phyloP scores from a whole-genome alignment of 31 red algal species.

The Pterothamnion heteromorphum region DNA sequence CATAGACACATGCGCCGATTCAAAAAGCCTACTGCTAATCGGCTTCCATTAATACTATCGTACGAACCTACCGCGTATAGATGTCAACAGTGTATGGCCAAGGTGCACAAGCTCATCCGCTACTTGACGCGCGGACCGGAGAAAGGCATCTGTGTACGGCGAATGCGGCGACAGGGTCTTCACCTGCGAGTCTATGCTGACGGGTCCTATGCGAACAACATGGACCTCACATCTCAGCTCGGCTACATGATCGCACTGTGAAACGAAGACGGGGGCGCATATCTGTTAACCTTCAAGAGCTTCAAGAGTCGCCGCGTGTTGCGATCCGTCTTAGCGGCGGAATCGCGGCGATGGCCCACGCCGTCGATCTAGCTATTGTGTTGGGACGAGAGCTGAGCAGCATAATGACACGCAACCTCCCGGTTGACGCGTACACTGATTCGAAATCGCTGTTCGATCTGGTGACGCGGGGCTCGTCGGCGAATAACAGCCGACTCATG shows the following conservation, averaged over 20 bases:
- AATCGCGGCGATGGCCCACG: conserved; percentile 47
- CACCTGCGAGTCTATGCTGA: conserved; percentile 47
- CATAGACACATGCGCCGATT: too few relatives aligned
- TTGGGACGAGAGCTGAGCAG: background rate
- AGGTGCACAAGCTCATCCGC: background rate
- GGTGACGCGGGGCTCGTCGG: background rate
- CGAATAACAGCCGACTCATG: background rate
- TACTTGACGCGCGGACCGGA: background rate
- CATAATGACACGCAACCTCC: background rate
- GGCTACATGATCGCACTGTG: conserved; percentile 40
- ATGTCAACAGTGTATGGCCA: too few relatives aligned
- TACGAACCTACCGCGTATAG: too few relatives aligned
- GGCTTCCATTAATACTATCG: too few relatives aligned
- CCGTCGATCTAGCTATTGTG: background rate
- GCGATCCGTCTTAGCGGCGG: conserved; percentile 47
- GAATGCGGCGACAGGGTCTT: background rate
- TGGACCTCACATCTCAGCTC: conserved; percentile 49
- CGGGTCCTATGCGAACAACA: conserved; percentile 38
- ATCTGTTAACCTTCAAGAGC: conserved; percentile 33
- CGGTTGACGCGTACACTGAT: background rate
- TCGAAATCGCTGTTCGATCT: background rate
- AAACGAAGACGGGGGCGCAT: background rate
- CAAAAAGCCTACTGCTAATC: too few relatives aligned
- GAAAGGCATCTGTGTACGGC: background rate
- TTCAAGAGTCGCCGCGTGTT: conserved; percentile 44